A percentile compares a stretch with the other conserved stretches of the same genome.
Conservation (phyloP, 169 alveolate genomes). For the Plasmodium adleri region DNA sequence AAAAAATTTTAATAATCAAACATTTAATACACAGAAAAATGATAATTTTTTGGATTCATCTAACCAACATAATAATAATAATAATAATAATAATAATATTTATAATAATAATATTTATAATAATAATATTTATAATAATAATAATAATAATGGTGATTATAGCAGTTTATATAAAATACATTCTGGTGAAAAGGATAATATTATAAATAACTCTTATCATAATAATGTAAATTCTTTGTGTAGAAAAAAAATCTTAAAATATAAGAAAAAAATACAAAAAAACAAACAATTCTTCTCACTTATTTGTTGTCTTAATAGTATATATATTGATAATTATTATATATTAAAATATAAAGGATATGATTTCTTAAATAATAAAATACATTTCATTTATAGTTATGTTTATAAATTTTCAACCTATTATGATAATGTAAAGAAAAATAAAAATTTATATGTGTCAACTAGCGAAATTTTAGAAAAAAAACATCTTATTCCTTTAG, state of each 20-base stretch:
- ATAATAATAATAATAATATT: not conserved
- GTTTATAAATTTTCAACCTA: constrained; percentile 31
- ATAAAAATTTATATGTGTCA: constrained; percentile 23
- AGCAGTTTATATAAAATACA: not conserved
- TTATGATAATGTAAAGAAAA: constrained; percentile 44
- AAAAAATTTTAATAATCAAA: not conserved
- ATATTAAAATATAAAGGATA: constrained; percentile 43
- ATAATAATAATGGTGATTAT: not conserved
- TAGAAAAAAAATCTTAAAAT: not conserved
- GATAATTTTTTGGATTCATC: not conserved
- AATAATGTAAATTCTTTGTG: too few relatives aligned
- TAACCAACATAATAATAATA: not conserved
- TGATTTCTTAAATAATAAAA: constrained; percentile 24
- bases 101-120: not conserved
- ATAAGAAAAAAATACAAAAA: not conserved
- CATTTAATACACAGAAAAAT: not conserved
- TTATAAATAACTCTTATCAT: not conserved
- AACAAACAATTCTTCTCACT: constrained; percentile 24
- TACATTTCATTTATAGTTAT: constrained; percentile 55
- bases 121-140: not conserved
- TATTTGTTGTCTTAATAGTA: constrained; percentile 72
- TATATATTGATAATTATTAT: constrained; percentile 63
- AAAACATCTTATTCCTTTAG: constrained; percentile 44
- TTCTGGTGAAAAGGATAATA: not conserved
- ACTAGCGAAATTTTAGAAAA: constrained; percentile 52